Conservation (phyloP, 306 rosid species). For the Sicyos baderoa region DNA sequence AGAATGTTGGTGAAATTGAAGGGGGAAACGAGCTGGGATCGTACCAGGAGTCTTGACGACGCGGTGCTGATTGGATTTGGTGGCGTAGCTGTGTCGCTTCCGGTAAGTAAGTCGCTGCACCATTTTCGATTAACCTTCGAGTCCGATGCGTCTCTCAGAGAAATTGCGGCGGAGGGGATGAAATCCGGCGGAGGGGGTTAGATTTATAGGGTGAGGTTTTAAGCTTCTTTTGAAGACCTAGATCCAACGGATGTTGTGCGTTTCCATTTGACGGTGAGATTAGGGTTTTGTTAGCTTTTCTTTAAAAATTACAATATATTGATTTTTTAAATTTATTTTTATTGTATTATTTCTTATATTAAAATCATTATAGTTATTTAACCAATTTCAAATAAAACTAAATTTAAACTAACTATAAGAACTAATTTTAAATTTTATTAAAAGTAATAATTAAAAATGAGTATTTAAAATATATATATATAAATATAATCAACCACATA, state of each 20-base stretch:
- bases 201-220: not conserved
- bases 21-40: not conserved
- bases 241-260: constrained; percentile 10
- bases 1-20: not conserved
- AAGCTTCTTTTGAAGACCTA: constrained; percentile 12
- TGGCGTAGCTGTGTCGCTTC: not conserved
- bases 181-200: not conserved
- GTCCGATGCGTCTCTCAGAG: not conserved
- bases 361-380: no score
- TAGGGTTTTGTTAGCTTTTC: not conserved
- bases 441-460: no score
- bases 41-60: constrained; percentile 37
- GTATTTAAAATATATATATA: no score
- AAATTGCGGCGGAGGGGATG: not conserved
- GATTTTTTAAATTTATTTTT: no score
- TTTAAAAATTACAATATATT: no score
- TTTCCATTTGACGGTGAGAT: constrained; percentile 10
- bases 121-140: not conserved
- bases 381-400: no score
- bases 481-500: no score
- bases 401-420: no score
- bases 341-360: no score
- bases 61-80: not conserved
- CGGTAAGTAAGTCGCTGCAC: not conserved
- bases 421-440: no score